These are phyloP conservation scores for Leishmania tropica DNA, from an alignment of 208 protist species.

Conservation along the genomic window DNA sequence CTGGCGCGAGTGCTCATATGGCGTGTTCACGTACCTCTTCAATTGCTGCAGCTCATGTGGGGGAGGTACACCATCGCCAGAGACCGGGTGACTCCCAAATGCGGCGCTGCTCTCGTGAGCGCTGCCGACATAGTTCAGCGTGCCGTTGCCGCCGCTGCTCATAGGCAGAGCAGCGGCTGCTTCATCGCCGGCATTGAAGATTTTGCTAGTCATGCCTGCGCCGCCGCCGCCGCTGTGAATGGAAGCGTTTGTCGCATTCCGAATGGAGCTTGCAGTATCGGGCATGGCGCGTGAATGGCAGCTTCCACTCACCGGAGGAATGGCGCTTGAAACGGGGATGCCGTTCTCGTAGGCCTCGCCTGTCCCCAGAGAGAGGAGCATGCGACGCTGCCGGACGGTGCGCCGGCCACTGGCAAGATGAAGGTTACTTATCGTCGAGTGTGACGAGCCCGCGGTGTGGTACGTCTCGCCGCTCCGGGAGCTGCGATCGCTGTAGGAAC, in stretches of 20 bases:
- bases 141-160: not conserved
- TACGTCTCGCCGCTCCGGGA: constrained; percentile 15
- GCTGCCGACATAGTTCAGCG: not conserved
- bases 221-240: not conserved
- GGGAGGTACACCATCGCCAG: not conserved
- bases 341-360: constrained; percentile 10
- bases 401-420: not conserved
- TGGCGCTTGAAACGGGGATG: not conserved
- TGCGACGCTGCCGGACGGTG: constrained; percentile 5
- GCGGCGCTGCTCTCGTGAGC: not conserved
- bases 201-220: not conserved
- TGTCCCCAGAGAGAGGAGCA: constrained; percentile 14
- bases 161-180: not conserved
- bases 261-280: not conserved
- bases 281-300: not conserved
- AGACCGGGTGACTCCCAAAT: not conserved
- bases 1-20: not conserved
- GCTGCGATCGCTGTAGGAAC: constrained; percentile 8
- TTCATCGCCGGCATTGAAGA: not conserved
- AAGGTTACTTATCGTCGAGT: constrained; percentile 16
- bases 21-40: not conserved
- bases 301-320: not conserved
- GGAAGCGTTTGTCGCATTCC: not conserved
- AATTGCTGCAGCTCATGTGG: not conserved
- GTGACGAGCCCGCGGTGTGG: constrained; percentile 12